phyloP scores from a whole-genome alignment of 2,329 filamentous ascomycete genomes.

The Grosmannia serpens region DNA sequence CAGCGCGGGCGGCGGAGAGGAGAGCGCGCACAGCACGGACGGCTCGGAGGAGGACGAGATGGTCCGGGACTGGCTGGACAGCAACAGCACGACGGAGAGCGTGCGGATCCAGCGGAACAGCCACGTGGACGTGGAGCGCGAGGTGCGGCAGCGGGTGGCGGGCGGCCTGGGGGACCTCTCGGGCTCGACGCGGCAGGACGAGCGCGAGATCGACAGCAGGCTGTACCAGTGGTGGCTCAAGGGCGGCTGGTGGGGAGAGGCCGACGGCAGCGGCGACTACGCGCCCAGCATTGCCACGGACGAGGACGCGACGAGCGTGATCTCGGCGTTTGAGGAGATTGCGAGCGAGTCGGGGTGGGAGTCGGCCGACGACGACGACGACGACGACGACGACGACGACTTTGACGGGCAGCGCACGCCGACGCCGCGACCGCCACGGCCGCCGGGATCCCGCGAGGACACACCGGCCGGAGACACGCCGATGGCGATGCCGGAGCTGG shows the following conservation, averaged over 20 bases:
- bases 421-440: slow-evolving; percentile 14
- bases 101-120: slow-evolving; percentile 35
- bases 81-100: slow-evolving; percentile 14
- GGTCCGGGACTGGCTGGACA: slow-evolving; percentile 3
- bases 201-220: slow-evolving; percentile 58
- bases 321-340: slow-evolving; percentile 44
- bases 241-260: slow-evolving; percentile 74
- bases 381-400: slow-evolving; percentile 32
- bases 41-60: slow-evolving; percentile 8
- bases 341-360: slow-evolving; percentile 18
- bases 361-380: slow-evolving; percentile 28
- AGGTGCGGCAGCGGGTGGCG: slow-evolving; percentile 53
- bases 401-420: slow-evolving; percentile 54
- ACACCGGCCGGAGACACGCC: slow-evolving; percentile 51
- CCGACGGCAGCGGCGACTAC: slow-evolving; percentile 74
- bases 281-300: slow-evolving; percentile 42
- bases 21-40: slow-evolving; percentile 1
- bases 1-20: slow-evolving; percentile 15
- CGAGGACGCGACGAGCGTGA: slow-evolving; percentile 65
- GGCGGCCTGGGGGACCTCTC: slow-evolving; percentile 15
- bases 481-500: slow-evolving; percentile 57
- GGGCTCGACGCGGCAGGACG: slow-evolving; percentile 24
- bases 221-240: slow-evolving; percentile 77
- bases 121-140: slow-evolving; percentile 59
- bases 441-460: slow-evolving; percentile 34